Conservation (phyloP, 257 asterid genomes). For the Craterostigma plantagineum region DNA sequence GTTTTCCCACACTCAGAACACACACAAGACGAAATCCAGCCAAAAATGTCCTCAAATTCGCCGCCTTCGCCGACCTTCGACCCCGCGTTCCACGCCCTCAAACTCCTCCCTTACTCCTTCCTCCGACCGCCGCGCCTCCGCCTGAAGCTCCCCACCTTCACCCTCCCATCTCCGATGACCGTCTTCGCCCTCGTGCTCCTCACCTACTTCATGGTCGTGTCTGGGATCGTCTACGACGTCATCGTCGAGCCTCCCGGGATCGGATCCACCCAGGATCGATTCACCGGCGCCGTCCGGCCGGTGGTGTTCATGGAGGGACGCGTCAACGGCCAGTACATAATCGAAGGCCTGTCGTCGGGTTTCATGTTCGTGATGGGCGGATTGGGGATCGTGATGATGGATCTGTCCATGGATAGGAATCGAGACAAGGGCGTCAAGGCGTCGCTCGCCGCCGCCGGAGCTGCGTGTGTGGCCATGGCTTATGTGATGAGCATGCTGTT, state of each 20-base stretch:
- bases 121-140: conserved; percentile 91
- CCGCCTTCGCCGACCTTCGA: conserved; percentile 20
- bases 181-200: conserved; percentile 64
- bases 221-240: conserved; percentile 86
- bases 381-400: conserved; percentile 67
- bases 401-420: conserved; percentile 62
- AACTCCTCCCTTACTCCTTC: conserved; percentile 46
- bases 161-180: conserved; percentile 92
- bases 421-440: conserved; percentile 71
- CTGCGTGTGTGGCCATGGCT: conserved; percentile 46
- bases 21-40: no score
- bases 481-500: conserved; percentile 88
- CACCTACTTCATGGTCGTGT: conserved; percentile 91
- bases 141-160: conserved; percentile 50
- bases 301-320: conserved; percentile 80
- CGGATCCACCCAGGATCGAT: conserved; percentile 77
- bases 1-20: no score
- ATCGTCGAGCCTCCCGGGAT: conserved; percentile 92
- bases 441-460: conserved; percentile 59
- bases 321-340: conserved; percentile 87
- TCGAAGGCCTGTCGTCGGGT: conserved; percentile 79
- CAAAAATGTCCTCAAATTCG: no score
- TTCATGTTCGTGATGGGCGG: conserved; percentile 95
- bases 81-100: conserved; percentile 42
- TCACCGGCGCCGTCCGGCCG: conserved; percentile 66